Evolutionary conservation across 2,329 filamentous ascomycete genomes (phyloP).

Genomic region (Ophiobolus disseminans): DNA sequence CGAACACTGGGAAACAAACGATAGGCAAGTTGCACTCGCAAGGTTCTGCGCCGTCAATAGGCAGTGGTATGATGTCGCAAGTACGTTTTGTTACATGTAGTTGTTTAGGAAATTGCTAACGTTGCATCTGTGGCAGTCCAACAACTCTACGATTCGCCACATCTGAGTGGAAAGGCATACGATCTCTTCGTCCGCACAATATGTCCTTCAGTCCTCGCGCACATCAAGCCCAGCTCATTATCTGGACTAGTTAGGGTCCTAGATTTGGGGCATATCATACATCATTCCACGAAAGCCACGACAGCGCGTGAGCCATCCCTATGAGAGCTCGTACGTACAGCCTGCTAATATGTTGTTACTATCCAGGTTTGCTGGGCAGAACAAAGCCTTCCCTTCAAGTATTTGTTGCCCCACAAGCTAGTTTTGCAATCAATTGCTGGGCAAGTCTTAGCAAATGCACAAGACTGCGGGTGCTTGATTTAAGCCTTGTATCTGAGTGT

Average conservation of each 20-base stretch:
- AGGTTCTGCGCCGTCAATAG: conserved; percentile 57
- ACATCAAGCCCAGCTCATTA: conserved; percentile 57
- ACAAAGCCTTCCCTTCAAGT: conserved; percentile 59
- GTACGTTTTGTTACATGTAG: no score
- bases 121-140: conserved; percentile 58
- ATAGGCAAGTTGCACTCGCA: conserved; percentile 57
- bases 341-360: not conserved
- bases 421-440: conserved; percentile 65
- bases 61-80: conserved; percentile 66
- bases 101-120: no score
- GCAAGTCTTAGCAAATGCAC: conserved; percentile 63
- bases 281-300: conserved; percentile 64
- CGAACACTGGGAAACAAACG: conserved; percentile 28
- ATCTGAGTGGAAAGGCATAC: conserved; percentile 61
- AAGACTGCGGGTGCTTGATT: conserved; percentile 58
- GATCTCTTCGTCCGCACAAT: conserved; percentile 62
- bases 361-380: conserved; percentile 59
- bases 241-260: conserved; percentile 60
- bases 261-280: conserved; percentile 63
- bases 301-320: conserved; percentile 51
- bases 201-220: conserved; percentile 59
- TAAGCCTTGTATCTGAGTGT: conserved; percentile 60
- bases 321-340: not conserved
- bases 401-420: conserved; percentile 65
- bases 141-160: conserved; percentile 61